phyloP scores from a whole-genome alignment of 768 basidiomycete genomes.

The Tricholoma flavovirens region DNA sequence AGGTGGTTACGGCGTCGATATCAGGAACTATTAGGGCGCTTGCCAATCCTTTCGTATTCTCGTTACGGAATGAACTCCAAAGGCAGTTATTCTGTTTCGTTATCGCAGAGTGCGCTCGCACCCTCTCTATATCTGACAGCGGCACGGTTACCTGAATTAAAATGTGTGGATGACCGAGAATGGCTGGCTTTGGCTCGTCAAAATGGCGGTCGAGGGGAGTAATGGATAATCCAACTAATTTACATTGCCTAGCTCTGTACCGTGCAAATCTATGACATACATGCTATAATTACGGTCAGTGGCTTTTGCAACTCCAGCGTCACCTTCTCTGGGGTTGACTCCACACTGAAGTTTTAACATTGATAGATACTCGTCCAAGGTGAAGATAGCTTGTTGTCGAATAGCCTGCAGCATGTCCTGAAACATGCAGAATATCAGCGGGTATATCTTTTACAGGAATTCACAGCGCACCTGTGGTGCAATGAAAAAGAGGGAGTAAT shows the following conservation, averaged over 20 bases:
- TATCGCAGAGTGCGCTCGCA: conserved; percentile 26
- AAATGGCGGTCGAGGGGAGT: background rate
- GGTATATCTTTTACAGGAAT: background rate
- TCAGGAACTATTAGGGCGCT: conserved; percentile 49
- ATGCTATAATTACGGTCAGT: conserved; percentile 72
- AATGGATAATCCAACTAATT: background rate
- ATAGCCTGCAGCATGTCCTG: conserved; percentile 78
- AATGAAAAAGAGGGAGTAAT: conserved; percentile 73
- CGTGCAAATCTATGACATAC: conserved; percentile 89
- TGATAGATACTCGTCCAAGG: conserved; percentile 88
- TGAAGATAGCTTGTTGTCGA: conserved; percentile 57
- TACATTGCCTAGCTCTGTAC: conserved; percentile 54
- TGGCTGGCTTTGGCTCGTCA: conserved; percentile 27
- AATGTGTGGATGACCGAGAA: conserved; percentile 21
- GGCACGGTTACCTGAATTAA: conserved; percentile 24
- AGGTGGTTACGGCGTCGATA: conserved; percentile 53
- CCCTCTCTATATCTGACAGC: conserved; percentile 16
- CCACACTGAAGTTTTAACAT: conserved; percentile 90
- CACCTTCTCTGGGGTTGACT: conserved; percentile 56
- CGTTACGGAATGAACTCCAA: conserved; percentile 6
- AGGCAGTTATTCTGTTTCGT: conserved; percentile 24
- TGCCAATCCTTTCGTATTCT: conserved; percentile 48
- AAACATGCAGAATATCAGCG: background rate
- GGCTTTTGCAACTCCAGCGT: conserved; percentile 45
- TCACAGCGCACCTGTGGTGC: conserved; percentile 60